phyloP scores from a whole-genome alignment of 208 protist genomes.

The Balamuthia mandrillaris region DNA sequence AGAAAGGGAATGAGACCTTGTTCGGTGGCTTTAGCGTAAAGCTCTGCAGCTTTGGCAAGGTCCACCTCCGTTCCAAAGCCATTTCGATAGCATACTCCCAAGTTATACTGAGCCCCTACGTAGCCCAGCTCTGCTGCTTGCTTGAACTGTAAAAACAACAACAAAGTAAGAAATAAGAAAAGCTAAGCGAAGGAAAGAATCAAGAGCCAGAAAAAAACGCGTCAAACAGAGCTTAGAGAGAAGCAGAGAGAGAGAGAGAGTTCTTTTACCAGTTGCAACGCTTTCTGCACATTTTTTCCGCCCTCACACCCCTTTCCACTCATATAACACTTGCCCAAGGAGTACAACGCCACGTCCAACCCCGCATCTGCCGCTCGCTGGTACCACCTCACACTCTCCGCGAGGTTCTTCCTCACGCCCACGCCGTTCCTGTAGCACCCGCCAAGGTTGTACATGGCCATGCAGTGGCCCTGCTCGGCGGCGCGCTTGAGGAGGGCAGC shows the following conservation, averaged over 20 bases:
- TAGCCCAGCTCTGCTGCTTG: slow-evolving; percentile 10
- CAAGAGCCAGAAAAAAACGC: too few species aligned
- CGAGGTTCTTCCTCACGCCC: slow-evolving; percentile 10
- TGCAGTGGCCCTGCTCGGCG: not conserved
- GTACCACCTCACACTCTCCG: slow-evolving; percentile 5
- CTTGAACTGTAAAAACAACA: too few species aligned
- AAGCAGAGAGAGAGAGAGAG: too few species aligned
- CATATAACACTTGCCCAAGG: slow-evolving; percentile 25
- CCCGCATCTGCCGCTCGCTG: not conserved
- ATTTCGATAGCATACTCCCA: slow-evolving; percentile 13
- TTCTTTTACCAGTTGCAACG: too few species aligned
- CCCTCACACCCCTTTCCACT: slow-evolving; percentile 25
- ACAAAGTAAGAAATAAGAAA: too few species aligned
- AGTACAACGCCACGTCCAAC: not conserved
- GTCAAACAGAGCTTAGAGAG: too few species aligned
- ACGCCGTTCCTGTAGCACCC: not conserved
- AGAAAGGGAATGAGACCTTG: not conserved
- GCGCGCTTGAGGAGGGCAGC: not conserved
- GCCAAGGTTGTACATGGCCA: slow-evolving; percentile 8
- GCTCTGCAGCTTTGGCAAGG: not conserved
- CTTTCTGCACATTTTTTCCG: slow-evolving; percentile 9
- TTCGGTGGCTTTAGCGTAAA: not conserved
- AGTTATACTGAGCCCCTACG: slow-evolving; percentile 7
- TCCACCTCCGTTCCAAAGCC: not conserved
- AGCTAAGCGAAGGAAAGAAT: too few species aligned